Evolutionary conservation across 345 rosid genomes (phyloP), one percentile per base, ranked within the genome.

Genomic region (Populus deltoides): DNA sequence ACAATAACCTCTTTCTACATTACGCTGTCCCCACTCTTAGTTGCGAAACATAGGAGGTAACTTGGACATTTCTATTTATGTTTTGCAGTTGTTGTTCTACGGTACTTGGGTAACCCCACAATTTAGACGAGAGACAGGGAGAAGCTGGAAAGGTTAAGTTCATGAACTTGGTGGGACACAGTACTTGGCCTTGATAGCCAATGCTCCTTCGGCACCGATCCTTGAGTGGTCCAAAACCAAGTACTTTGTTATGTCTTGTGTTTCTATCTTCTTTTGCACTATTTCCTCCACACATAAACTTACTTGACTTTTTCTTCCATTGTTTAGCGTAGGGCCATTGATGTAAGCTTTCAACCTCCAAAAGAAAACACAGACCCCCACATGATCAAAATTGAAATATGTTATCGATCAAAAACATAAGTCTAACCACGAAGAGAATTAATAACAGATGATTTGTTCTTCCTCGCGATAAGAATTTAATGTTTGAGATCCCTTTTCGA

Each of bases 201-300:
- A 62, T 74, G 36, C 39, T 53, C 25, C 25, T 18, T 67, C 22
- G 17, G 16, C 49, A 29, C 36, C 25, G 4, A 38, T 35, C 35
- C 31, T n/a, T 33, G 27, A 41, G 80, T 85, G 86, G 86, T 80
- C 86, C 84, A 18, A 75, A 55, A 25, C 27, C 13, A 80, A 75
- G 79, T 75, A 75, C 75, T 63, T 13, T 49, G 43, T 25, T n/a
- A 17, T 51, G 62, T 77, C 59, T 71, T 38, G 72, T 70, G 81
- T 75, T 79, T 75, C 55, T 72, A 74, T 65, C 82, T 77, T 55
- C 78, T 77, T 71, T 75, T 68, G 75, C 73, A 61, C 77, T 29
- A 13, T 78, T 55, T 75, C 74, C 71, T 73, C 81, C 82, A 66
- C 80, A 49, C 70, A 80, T 71, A 53, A 27, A 70, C 78, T 36